A percentile compares a stretch with the other conserved stretches of the same genome.
Conservation (phyloP, 164 flowering plant genomes). For the Vitis cinerea region DNA sequence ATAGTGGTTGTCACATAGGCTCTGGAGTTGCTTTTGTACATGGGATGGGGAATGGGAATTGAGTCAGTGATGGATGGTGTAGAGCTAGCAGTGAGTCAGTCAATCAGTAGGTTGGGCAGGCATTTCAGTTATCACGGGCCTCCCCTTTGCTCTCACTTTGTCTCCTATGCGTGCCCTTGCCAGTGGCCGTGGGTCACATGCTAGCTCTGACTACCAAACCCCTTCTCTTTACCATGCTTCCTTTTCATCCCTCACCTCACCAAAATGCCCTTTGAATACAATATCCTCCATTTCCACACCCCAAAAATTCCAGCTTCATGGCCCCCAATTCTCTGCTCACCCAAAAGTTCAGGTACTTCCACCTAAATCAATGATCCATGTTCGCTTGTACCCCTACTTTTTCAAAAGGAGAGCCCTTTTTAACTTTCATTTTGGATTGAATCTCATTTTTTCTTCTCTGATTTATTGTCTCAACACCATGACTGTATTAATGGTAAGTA, state of each 20-base stretch:
- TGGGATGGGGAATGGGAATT: constrained; percentile 13
- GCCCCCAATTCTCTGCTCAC: too few relatives aligned
- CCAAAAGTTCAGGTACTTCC: too few relatives aligned
- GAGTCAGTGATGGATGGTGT: neutral
- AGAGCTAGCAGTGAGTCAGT: neutral
- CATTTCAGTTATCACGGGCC: constrained; percentile 20
- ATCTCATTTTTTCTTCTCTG: too few relatives aligned
- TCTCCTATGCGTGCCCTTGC: constrained; percentile 5
- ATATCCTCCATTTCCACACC: too few relatives aligned
- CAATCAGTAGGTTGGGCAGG: neutral
- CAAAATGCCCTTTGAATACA: too few relatives aligned
- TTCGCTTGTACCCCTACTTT: too few relatives aligned
- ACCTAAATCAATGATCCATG: too few relatives aligned
- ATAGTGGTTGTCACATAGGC: neutral
- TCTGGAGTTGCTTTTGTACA: neutral
- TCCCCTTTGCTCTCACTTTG: constrained; percentile 12
- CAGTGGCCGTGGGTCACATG: constrained; percentile 17
- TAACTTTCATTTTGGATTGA: too few relatives aligned
- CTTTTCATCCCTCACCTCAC: neutral
- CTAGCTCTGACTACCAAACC: neutral
- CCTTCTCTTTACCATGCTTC: neutral
- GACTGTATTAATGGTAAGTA: too few relatives aligned
- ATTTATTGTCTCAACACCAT: too few relatives aligned
- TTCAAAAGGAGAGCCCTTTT: too few relatives aligned
- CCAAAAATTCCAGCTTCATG: too few relatives aligned